Evolutionary conservation across 805 yeast genomes (phyloP), one percentile per base, ranked within the genome.

Genomic region (Ogataea glucozyma): DNA sequence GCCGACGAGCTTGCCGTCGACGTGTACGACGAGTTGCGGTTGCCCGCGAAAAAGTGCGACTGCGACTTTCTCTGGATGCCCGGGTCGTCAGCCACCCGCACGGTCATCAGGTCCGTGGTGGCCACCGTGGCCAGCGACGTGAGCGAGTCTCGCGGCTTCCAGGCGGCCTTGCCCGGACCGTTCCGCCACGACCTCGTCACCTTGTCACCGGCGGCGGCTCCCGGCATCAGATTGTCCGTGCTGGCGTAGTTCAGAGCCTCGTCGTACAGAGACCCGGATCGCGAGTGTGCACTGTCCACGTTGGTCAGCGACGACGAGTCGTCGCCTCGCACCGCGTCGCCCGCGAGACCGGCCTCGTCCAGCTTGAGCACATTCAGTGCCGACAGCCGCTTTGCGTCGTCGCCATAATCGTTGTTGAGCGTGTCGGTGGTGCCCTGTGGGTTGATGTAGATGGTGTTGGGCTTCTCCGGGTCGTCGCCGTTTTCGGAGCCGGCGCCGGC

Each of bases 101-200:
- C 88, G 4, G 87, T 84, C 57, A 88, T 74, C 35, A 89, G 73
- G 59, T 88, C 91, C 38, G 83, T 87, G 1, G 97, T 88, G 23
- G 90, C 81, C 24, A 90, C 90, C 0, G 96, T 88, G 20, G 88
- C 89, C 44, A 85, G 56, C 0, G 97, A 86, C 27, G 75, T 76
- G 43, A 79, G 71, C 8, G 95, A 83, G 26, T 77, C 81, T 60
- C 91, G 77, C 34, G 77, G 70, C 49, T 71, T 68, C 70, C 73
- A 67, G 18, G 67, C n/a, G 12, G 26, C 19, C 27, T 60, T 52
- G 32, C 59, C 53, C 50, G 67, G 58, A 4, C 69, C 65, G 48
- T 63, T 67, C 56, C 89, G 70, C 90, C 90, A 84, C 4, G 83
- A 83, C 56, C 66, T 75, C 57, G 75, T 69, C 53, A 71, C 62